Percentiles rank a stretch among this genome's conserved stretches.
Evolutionary conservation across 2,329 filamentous ascomycete species (phyloP).

Genomic region (Mycosphaerella arachidis): DNA sequence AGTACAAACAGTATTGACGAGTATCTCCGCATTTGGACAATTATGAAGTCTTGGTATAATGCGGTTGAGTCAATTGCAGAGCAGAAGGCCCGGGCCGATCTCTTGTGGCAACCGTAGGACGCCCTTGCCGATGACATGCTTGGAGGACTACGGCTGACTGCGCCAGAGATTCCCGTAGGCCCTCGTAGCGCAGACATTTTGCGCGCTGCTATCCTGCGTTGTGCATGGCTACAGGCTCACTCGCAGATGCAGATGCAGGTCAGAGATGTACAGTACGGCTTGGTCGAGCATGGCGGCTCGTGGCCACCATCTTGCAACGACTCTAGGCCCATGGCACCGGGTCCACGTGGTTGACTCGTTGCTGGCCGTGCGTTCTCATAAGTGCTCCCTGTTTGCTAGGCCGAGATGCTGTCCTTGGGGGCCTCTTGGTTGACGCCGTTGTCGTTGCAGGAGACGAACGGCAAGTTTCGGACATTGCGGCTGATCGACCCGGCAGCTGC

Average conservation of each 20-base stretch:
- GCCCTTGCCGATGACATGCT: background rate
- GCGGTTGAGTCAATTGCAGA: too few species aligned
- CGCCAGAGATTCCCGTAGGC: background rate
- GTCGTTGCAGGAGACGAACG: background rate
- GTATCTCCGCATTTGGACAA: background rate
- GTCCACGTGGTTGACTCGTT: background rate
- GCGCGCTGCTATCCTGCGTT: background rate
- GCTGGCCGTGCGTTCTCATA: background rate
- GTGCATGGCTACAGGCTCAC: background rate
- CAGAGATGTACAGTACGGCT: background rate
- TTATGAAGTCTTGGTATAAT: background rate
- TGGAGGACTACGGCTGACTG: background rate
- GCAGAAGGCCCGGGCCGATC: too few species aligned
- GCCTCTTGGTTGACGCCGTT: background rate
- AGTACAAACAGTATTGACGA: background rate
- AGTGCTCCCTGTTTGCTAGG: background rate
- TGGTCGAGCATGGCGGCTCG: background rate
- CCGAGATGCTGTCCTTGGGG: background rate
- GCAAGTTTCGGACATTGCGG: background rate
- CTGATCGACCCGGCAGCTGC: background rate
- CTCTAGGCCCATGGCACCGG: background rate
- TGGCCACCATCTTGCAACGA: background rate
- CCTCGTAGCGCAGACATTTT: background rate
- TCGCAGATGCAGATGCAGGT: background rate
- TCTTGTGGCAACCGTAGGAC: too few species aligned